These are phyloP conservation scores for Dioszegia crocea DNA, from an alignment of 768 basidiomycete genomes.

Conservation along the genomic window DNA sequence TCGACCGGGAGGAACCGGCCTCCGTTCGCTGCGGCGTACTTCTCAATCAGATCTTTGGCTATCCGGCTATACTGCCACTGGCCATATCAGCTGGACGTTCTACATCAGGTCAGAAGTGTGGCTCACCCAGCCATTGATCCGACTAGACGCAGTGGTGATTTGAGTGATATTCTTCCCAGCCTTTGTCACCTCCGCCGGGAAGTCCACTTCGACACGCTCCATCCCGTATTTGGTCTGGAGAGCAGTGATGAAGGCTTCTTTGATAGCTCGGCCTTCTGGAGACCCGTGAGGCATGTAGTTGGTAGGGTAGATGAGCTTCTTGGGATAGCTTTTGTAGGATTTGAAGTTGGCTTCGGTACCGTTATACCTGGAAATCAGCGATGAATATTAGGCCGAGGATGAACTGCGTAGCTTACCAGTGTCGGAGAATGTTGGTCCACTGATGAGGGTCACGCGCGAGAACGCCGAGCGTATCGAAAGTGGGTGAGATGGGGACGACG, in stretches of 20 bases:
- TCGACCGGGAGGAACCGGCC: constrained; percentile 1
- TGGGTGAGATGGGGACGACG: constrained; percentile 24
- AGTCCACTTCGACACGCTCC: not conserved
- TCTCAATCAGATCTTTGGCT: constrained; percentile 14
- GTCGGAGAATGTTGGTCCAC: constrained; percentile 8
- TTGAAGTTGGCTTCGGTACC: constrained; percentile 22
- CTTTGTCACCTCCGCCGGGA: not conserved
- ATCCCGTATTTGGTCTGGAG: constrained; percentile 10
- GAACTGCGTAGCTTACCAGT: not conserved
- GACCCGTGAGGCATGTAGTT: constrained; percentile 17
- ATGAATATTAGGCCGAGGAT: not conserved
- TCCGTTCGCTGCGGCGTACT: constrained; percentile 15
- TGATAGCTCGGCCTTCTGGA: constrained; percentile 17
- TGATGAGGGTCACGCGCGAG: constrained; percentile 27
- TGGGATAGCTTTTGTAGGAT: constrained; percentile 21
- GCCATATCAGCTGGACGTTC: not conserved
- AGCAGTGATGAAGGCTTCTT: constrained; percentile 17
- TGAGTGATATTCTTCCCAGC: not conserved
- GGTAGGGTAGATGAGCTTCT: constrained; percentile 18
- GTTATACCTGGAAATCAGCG: constrained; percentile 25
- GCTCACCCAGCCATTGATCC: constrained; percentile 7
- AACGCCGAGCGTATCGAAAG: constrained; percentile 32
- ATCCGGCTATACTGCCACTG: constrained; percentile 2
- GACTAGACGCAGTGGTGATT: constrained; percentile 1
- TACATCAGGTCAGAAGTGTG: not conserved